Evolutionary conservation across 2,329 filamentous ascomycete genomes (phyloP).

Genomic region (Ophiocordyceps camponoti-floridani): DNA sequence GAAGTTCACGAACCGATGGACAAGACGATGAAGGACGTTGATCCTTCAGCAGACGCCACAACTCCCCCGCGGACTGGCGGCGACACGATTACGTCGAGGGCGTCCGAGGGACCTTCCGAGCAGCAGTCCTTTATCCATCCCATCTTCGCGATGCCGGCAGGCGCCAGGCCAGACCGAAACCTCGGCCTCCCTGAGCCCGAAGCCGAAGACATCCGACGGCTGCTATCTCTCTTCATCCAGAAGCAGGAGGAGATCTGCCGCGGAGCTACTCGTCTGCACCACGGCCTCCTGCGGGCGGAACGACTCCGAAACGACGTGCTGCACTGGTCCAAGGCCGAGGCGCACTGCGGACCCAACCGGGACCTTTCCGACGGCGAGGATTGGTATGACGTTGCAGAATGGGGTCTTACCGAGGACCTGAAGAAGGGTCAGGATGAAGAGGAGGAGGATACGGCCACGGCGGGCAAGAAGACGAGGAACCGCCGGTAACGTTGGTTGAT

Average conservation of each 20-base stretch:
- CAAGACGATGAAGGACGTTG: slow-evolving; percentile 1
- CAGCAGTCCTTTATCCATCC: slow-evolving; percentile 49
- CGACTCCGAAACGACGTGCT: slow-evolving; percentile 53
- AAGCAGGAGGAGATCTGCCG: slow-evolving; percentile 75
- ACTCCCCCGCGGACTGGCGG: slow-evolving; percentile 6
- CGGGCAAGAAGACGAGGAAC: slow-evolving; percentile 43
- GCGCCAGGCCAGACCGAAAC: slow-evolving; percentile 48
- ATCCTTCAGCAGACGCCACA: slow-evolving; percentile 19
- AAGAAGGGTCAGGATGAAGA: slow-evolving; percentile 73
- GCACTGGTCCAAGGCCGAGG: slow-evolving; percentile 63
- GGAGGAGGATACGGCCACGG: slow-evolving; percentile 50
- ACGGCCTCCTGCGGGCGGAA: slow-evolving; percentile 55
- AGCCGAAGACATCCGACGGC: slow-evolving; percentile 59
- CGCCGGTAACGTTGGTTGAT: slow-evolving; percentile 17
- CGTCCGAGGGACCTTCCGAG: slow-evolving; percentile 4
- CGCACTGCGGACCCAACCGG: slow-evolving; percentile 43
- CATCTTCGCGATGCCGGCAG: slow-evolving; percentile 48
- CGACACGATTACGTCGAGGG: neutral
- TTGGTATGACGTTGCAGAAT: slow-evolving; percentile 73
- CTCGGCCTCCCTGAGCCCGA: slow-evolving; percentile 54
- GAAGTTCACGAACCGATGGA: slow-evolving; percentile 2
- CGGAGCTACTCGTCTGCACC: slow-evolving; percentile 47
- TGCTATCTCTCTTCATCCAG: slow-evolving; percentile 62
- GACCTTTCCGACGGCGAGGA: slow-evolving; percentile 82
- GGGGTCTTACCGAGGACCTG: slow-evolving; percentile 54